Evolutionary conservation across 106 monocot species (phyloP).

Genomic region (Allium sativum): DNA sequence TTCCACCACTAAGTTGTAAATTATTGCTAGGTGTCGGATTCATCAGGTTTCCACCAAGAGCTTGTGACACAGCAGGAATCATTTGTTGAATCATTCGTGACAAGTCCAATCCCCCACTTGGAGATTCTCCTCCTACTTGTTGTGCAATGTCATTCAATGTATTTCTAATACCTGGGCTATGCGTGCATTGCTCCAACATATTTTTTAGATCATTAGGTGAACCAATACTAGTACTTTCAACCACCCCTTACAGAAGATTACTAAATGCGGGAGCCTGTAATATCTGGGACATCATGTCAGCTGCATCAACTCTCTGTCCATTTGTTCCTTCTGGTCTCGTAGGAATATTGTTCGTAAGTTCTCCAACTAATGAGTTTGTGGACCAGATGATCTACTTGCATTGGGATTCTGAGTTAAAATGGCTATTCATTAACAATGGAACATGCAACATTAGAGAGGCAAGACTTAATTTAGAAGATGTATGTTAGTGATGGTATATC

Average conservation of each 20-base stretch:
- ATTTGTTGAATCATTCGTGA: constrained; percentile 78
- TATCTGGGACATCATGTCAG: constrained; percentile 38
- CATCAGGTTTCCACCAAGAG: constrained; percentile 30
- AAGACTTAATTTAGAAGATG: too few species aligned
- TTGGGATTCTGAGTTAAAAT: constrained; percentile 24
- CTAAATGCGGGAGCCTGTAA: constrained; percentile 42
- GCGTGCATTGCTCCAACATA: constrained; percentile 46
- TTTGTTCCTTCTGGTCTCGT: constrained; percentile 7
- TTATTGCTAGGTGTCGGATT: constrained; percentile 5
- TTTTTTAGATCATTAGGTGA: constrained; percentile 29
- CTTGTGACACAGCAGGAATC: constrained; percentile 91
- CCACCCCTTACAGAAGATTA: constrained; percentile 40
- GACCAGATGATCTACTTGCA: constrained; percentile 3
- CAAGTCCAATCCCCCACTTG: constrained; percentile 44
- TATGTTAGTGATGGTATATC: too few species aligned
- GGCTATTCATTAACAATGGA: too few species aligned
- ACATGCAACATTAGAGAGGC: too few species aligned
- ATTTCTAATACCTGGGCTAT: constrained; percentile 28
- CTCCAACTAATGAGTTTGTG: constrained; percentile 9
- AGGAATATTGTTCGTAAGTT: constrained; percentile 16
- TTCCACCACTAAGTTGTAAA: constrained; percentile 9
- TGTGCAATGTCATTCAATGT: constrained; percentile 33
- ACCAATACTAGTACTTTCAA: constrained; percentile 38
- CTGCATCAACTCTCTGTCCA: constrained; percentile 15
- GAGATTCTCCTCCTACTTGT: constrained; percentile 24